Evolutionary conservation across 106 monocot species (phyloP).

Genomic region (Amphibolis antarctica): DNA sequence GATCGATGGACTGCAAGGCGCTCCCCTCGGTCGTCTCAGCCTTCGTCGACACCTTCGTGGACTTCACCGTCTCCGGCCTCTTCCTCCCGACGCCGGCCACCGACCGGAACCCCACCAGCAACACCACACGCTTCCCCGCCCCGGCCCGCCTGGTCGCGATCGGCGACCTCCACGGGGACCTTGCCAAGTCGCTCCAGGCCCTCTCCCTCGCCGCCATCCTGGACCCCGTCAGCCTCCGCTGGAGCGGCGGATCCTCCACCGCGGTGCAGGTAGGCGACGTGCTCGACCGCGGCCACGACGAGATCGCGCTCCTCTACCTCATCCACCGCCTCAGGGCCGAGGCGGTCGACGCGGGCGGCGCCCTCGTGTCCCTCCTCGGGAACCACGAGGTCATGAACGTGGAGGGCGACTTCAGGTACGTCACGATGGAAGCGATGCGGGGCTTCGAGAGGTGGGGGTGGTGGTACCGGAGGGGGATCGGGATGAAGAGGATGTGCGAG

Average conservation of each 20-base stretch:
- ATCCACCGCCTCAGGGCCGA: constrained; percentile 54
- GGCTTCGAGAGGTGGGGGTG: neutral
- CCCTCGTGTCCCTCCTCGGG: constrained; percentile 46
- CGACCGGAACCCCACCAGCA: neutral
- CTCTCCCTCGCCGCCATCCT: constrained; percentile 58
- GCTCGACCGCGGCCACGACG: constrained; percentile 82
- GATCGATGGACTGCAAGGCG: too few relatives aligned
- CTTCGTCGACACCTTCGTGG: neutral
- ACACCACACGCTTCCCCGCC: neutral
- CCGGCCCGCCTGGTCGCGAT: constrained; percentile 1
- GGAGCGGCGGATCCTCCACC: constrained; percentile 51
- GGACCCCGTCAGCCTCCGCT: constrained; percentile 29
- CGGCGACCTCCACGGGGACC: constrained; percentile 17
- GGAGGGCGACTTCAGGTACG: constrained; percentile 10
- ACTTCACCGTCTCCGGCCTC: constrained; percentile 1
- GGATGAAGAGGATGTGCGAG: constrained; percentile 6
- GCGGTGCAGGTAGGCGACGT: constrained; percentile 92
- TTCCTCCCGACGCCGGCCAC: neutral
- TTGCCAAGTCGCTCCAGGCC: constrained; percentile 49
- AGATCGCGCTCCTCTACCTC: constrained; percentile 75
- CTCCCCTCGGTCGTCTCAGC: too few relatives aligned
- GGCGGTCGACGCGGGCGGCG: constrained; percentile 38
- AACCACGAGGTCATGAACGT: constrained; percentile 98
- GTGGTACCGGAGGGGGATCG: constrained; percentile 2
- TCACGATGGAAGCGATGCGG: neutral